Conservation (phyloP, 164 flowering plant species). For the Hamamelis virginiana region DNA sequence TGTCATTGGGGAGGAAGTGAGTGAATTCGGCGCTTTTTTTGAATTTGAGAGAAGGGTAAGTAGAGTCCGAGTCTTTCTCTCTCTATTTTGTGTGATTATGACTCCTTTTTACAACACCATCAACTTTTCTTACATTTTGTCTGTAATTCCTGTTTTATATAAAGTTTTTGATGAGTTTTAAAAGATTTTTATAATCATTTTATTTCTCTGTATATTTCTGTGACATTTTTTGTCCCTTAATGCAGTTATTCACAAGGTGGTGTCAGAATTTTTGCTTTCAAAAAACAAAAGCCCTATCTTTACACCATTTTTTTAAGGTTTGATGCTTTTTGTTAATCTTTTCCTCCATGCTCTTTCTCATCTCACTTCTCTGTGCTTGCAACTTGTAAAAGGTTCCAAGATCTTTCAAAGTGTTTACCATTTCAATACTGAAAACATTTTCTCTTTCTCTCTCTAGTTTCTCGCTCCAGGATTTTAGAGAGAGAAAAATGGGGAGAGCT, state of each 20-base stretch:
- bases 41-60: slow-evolving; percentile 35
- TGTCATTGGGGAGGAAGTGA: slow-evolving; percentile 11
- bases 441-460: slow-evolving; percentile 8
- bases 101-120: slow-evolving; percentile 5
- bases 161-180: background rate
- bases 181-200: slow-evolving; percentile 1
- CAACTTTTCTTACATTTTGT: slow-evolving; percentile 7
- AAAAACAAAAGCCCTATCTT: slow-evolving; percentile 21
- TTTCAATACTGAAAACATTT: background rate
- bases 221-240: slow-evolving; percentile 63
- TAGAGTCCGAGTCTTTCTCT: background rate
- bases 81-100: background rate
- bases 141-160: slow-evolving; percentile 24
- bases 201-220: slow-evolving; percentile 38
- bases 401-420: slow-evolving; percentile 9
- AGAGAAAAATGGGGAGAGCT: slow-evolving; percentile 73
- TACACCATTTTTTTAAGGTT: slow-evolving; percentile 23
- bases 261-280: slow-evolving; percentile 41
- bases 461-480: background rate
- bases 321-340: slow-evolving; percentile 19
- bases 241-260: slow-evolving; percentile 64
- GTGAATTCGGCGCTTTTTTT: slow-evolving; percentile 24
- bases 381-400: slow-evolving; percentile 26
- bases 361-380: slow-evolving; percentile 24
- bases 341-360: slow-evolving; percentile 12